These are phyloP conservation scores for Yamadazyma friedrichii DNA, from an alignment of 1,139 yeast species.

Conservation along the genomic window DNA sequence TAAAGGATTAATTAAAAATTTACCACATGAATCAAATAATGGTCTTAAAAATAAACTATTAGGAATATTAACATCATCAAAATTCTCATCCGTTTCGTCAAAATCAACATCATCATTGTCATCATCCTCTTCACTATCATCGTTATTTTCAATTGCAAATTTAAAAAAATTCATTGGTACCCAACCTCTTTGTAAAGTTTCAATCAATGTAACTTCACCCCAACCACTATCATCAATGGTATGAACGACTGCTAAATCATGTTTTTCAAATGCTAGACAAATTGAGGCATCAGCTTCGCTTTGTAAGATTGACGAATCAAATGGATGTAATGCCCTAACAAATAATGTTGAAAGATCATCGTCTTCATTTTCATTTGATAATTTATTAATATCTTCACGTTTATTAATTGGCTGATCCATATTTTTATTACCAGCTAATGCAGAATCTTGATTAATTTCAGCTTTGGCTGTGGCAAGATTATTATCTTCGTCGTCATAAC, in stretches of 20 bases:
- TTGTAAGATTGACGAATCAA: constrained; percentile 68
- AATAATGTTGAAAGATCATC: constrained; percentile 48
- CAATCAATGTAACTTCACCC: constrained; percentile 89
- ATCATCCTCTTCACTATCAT: constrained; percentile 17
- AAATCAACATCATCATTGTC: constrained; percentile 16
- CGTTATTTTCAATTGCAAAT: constrained; percentile 50
- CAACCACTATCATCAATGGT: constrained; percentile 92
- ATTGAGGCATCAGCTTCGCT: constrained; percentile 69
- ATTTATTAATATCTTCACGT: constrained; percentile 6
- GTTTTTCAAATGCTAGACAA: constrained; percentile 77
- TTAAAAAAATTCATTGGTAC: constrained; percentile 90
- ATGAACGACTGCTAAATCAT: constrained; percentile 84
- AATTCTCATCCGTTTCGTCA: constrained; percentile 18
- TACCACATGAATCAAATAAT: constrained; percentile 71
- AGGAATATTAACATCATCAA: constrained; percentile 26
- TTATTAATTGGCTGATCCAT: constrained; percentile 3
- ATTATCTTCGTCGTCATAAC: constrained; percentile 2
- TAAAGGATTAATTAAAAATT: constrained; percentile 69
- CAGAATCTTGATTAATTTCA: background rate
- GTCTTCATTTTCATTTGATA: constrained; percentile 19
- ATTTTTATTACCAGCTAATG: background rate
- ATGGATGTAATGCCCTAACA: constrained; percentile 72
- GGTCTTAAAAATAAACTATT: constrained; percentile 53
- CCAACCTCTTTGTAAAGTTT: constrained; percentile 85
- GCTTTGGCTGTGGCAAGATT: background rate